Conservation (phyloP, 805 yeast species). For the Candida orba region DNA sequence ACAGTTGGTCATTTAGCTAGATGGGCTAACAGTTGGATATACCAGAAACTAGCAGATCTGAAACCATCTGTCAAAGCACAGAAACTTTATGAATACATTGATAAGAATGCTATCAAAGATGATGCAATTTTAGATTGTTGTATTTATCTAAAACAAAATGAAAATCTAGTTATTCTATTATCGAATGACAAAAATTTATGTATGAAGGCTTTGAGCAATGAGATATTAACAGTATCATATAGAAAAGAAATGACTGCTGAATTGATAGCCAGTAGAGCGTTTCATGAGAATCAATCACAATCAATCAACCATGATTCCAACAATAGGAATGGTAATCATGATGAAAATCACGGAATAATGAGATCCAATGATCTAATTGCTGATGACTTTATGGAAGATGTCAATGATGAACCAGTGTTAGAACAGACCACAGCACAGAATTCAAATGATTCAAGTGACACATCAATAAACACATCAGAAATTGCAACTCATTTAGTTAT, state of each 20-base stretch:
- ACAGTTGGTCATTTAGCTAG: conserved; percentile 56
- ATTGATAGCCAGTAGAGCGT: conserved; percentile 35
- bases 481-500: conserved; percentile 4
- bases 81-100: conserved; percentile 44
- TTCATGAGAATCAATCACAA: conserved; percentile 3
- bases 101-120: conserved; percentile 46
- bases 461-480: background rate
- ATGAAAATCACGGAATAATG: background rate
- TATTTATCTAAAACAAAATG: conserved; percentile 43
- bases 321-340: background rate
- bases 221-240: conserved; percentile 50
- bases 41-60: conserved; percentile 44
- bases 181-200: conserved; percentile 86
- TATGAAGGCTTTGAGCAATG: conserved; percentile 64
- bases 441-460: background rate
- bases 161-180: conserved; percentile 46
- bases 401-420: background rate
- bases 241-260: conserved; percentile 39
- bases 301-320: background rate
- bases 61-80: conserved; percentile 58
- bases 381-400: background rate
- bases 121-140: conserved; percentile 87
- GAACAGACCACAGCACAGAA: background rate
- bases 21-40: conserved; percentile 75
- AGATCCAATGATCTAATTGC: background rate